Evolutionary conservation across 2,329 filamentous ascomycete genomes (phyloP).

Genomic region (Xylaria sp.): DNA sequence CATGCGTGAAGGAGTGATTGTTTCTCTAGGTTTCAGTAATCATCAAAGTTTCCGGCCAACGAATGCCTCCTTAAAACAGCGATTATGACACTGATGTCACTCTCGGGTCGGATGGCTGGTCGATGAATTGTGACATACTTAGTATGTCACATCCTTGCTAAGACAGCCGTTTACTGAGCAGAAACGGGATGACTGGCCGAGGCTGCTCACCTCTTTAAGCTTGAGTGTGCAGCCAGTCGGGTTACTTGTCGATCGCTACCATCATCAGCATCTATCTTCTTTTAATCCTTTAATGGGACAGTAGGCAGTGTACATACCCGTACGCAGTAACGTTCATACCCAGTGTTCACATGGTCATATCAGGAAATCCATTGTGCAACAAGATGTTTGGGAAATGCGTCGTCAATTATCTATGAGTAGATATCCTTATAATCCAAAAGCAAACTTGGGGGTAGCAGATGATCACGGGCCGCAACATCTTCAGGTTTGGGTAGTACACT

Average conservation of each 20-base stretch:
- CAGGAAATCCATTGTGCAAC: neutral
- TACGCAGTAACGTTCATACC: neutral
- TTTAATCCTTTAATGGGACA: neutral
- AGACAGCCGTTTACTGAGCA: neutral
- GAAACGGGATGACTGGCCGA: constrained; percentile 11
- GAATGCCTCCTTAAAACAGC: neutral
- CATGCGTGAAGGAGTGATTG: neutral
- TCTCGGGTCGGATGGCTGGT: neutral
- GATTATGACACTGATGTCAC: neutral
- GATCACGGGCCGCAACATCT: neutral
- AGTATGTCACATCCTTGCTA: neutral
- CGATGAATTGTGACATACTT: neutral
- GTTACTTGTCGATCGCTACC: neutral
- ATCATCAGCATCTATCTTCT: neutral
- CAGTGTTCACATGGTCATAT: constrained; percentile 3
- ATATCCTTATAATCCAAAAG: neutral
- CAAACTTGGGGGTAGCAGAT: neutral
- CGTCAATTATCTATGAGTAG: neutral
- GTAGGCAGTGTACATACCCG: neutral
- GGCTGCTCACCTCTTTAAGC: neutral
- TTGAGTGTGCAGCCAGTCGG: neutral
- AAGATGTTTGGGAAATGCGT: neutral
- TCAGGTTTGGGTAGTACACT: neutral
- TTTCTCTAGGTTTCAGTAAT: neutral
- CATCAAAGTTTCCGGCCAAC: neutral